These are phyloP conservation scores for Monsonia emarginata DNA, from an alignment of 441 rosid genomes.

Conservation along the genomic window DNA sequence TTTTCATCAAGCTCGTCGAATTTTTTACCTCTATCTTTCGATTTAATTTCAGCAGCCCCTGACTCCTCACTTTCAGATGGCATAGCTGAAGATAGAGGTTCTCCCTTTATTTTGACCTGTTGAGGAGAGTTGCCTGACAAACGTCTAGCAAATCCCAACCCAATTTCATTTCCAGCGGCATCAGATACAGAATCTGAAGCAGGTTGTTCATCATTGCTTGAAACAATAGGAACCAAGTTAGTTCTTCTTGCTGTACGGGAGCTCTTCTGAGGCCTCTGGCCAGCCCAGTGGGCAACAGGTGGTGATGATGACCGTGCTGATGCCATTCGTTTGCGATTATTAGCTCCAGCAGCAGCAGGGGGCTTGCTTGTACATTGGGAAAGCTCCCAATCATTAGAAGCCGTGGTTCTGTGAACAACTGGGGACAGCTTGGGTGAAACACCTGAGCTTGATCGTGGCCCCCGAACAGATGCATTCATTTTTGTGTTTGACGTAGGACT, in stretches of 20 bases:
- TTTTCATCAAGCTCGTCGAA: slow-evolving; percentile 65
- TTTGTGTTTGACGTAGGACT: slow-evolving; percentile 72
- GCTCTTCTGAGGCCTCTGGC: slow-evolving; percentile 86
- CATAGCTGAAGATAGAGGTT: slow-evolving; percentile 53
- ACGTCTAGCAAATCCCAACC: slow-evolving; percentile 60
- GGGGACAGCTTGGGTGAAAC: slow-evolving; percentile 63
- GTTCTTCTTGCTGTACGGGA: slow-evolving; percentile 90
- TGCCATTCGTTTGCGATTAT: slow-evolving; percentile 65
- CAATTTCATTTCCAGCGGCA: slow-evolving; percentile 55
- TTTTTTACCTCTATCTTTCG: slow-evolving; percentile 62
- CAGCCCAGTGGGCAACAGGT: slow-evolving; percentile 79
- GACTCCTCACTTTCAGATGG: slow-evolving; percentile 93
- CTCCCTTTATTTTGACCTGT: slow-evolving; percentile 59
- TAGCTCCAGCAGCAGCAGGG: slow-evolving; percentile 53
- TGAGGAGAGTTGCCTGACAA: slow-evolving; percentile 63
- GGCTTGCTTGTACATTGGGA: slow-evolving; percentile 74
- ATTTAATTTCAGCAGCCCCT: slow-evolving; percentile 65
- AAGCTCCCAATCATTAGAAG: slow-evolving; percentile 78
- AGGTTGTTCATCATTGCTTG: slow-evolving; percentile 62
- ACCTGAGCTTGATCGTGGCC: slow-evolving; percentile 68
- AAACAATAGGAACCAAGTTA: slow-evolving; percentile 59
- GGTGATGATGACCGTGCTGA: slow-evolving; percentile 77
- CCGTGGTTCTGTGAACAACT: slow-evolving; percentile 55
- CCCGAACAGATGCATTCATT: slow-evolving; percentile 60
- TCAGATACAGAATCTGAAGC: slow-evolving; percentile 67